Evolutionary conservation across 768 basidiomycete genomes (phyloP).

Genomic region (Suillus brevipes): DNA sequence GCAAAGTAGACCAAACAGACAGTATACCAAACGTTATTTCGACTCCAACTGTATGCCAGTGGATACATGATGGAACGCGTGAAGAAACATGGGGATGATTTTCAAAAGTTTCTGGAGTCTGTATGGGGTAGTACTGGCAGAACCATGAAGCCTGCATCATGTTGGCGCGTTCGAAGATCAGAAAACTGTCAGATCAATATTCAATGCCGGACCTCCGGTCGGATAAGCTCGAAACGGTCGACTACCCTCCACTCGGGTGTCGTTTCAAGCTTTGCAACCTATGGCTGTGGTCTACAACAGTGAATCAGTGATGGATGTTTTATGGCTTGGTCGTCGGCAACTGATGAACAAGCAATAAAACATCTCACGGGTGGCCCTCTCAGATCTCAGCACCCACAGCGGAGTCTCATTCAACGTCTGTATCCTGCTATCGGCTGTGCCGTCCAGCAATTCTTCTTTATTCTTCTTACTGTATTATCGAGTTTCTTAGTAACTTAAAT

Average conservation of each 20-base stretch:
- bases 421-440: neutral
- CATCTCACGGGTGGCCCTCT: neutral
- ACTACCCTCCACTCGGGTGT: neutral
- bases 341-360: neutral
- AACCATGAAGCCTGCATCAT: neutral
- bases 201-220: neutral
- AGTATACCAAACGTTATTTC: conserved; percentile 4
- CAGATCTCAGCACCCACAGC: neutral
- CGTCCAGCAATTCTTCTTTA: neutral
- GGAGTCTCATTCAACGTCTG: neutral
- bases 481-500: neutral
- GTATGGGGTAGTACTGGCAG: neutral
- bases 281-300: neutral
- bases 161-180: neutral
- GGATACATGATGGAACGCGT: neutral
- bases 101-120: neutral
- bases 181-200: neutral
- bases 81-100: neutral
- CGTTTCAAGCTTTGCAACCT: neutral
- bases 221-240: neutral
- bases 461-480: neutral
- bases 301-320: neutral
- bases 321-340: too few species aligned
- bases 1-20: conserved; percentile 1
- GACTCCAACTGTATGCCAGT: neutral